A percentile compares a stretch with the other conserved stretches of the same genome.
Conservation (phyloP, 495 filamentous ascomycete genomes). For the Hypoxylon crocopeplum region DNA sequence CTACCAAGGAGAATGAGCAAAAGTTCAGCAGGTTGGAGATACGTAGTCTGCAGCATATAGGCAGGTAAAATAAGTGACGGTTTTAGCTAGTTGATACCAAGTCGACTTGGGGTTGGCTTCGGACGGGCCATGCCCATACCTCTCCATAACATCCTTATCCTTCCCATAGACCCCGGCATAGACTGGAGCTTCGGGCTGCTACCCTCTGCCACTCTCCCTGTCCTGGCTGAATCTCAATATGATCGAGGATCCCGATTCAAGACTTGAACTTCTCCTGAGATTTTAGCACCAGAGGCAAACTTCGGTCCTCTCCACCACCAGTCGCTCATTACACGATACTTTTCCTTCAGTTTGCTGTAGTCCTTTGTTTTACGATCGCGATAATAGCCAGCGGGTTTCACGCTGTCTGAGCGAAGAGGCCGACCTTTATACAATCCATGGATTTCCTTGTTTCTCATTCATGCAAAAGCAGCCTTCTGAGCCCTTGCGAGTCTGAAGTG, state of each 20-base stretch:
- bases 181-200: conserved; percentile 26
- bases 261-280: conserved; percentile 29
- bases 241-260: conserved; percentile 35
- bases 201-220: conserved; percentile 24
- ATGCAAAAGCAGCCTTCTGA: conserved; percentile 27
- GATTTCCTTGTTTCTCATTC: conserved; percentile 20
- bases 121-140: conserved; percentile 17
- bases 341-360: conserved; percentile 1
- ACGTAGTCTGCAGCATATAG: conserved; percentile 3
- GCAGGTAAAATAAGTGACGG: conserved; percentile 4
- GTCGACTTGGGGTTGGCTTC: conserved; percentile 19
- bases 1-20: conserved; percentile 8
- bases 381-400: conserved; percentile 2
- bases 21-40: not conserved
- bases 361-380: conserved; percentile 11
- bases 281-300: conserved; percentile 24
- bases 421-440: conserved; percentile 17
- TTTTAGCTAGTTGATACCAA: conserved; percentile 14
- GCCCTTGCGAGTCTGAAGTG: conserved; percentile 26
- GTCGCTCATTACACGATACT: conserved; percentile 20
- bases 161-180: conserved; percentile 28
- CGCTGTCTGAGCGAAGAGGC: conserved; percentile 1
- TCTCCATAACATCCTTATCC: conserved; percentile 23
- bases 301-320: conserved; percentile 22
- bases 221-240: conserved; percentile 34